Base-by-base conservation (phyloP, 2,329 filamentous ascomycete species). In the Domatiomyces catenatus region DNA sequence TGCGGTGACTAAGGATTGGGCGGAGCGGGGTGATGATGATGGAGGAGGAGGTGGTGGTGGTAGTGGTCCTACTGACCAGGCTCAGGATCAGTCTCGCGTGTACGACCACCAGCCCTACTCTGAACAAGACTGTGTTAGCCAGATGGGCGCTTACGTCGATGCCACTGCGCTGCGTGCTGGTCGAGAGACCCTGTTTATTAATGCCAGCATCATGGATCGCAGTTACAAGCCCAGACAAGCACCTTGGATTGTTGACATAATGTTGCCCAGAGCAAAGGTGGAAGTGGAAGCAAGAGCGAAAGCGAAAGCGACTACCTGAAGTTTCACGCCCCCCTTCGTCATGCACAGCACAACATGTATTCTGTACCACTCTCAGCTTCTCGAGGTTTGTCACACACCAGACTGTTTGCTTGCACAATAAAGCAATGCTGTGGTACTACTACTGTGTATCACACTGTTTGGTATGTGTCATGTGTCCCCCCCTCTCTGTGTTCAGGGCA, bases 241-340 rank as follows among this genome's bases (percentile, higher is more conserved):
- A 39, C 74, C 75, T 1, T 79, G 75, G 73, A 52, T 79, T 43
- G 67, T 80, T 26, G 75, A 78, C 63, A 44, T 79, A 48, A 72
- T 78, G 60, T 58, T 71, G 24, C 66, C 67, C 15, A 45, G n/a
- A 26, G 43, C 8, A 43, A n/a, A n/a, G 42, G 42, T 3, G 42
- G 8, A 19, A 19, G 42, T 43, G n/a, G n/a, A n/a, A n/a, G n/a
- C n/a, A n/a, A n/a, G n/a, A n/a, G n/a, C n/a, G n/a, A n/a, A n/a
- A n/a, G n/a, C n/a, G n/a, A n/a, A n/a, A n/a, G n/a, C n/a, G n/a
- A n/a, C n/a, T n/a, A n/a, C n/a, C n/a, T n/a, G n/a, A n/a, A n/a
- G n/a, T n/a, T n/a, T n/a, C n/a, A n/a, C n/a, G n/a, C n/a, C n/a
- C n/a, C n/a, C n/a, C n/a, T n/a, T n/a, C n/a, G n/a, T n/a, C n/a